Percentiles rank a stretch among this genome's conserved stretches.
These are phyloP conservation scores for Neurospora pannonica DNA, from an alignment of 495 filamentous ascomycete species.

Conservation along the genomic window DNA sequence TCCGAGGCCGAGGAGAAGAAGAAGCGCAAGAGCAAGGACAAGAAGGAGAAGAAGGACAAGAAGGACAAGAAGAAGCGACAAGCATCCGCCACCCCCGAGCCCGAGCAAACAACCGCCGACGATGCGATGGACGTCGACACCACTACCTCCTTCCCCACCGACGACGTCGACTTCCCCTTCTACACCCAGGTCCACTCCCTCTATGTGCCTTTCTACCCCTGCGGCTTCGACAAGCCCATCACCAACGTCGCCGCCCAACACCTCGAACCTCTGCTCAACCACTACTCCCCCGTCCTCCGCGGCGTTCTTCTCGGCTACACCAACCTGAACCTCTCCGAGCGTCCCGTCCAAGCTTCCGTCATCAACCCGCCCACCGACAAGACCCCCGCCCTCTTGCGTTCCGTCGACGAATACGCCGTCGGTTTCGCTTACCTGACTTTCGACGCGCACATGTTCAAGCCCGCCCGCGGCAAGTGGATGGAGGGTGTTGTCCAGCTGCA, in stretches of 20 bases:
- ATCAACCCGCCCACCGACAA: constrained; percentile 26
- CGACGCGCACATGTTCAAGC: constrained; percentile 35
- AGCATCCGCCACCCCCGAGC: constrained; percentile 4
- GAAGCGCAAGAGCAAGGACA: constrained; percentile 18
- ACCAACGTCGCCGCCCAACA: constrained; percentile 36
- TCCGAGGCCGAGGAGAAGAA: constrained; percentile 6
- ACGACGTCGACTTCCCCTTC: constrained; percentile 29
- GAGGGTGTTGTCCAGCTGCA: constrained; percentile 40
- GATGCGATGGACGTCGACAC: constrained; percentile 21
- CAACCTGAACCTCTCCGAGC: constrained; percentile 35
- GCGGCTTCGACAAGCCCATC: constrained; percentile 34
- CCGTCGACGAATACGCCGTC: constrained; percentile 36
- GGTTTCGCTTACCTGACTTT: constrained; percentile 39
- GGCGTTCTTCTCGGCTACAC: constrained; percentile 38
- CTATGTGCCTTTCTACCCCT: constrained; percentile 37
- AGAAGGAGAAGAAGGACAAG: constrained; percentile 10
- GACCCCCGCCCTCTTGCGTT: constrained; percentile 27
- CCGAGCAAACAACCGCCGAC: constrained; percentile 2
- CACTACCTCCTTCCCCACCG: neutral
- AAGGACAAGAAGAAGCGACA: constrained; percentile 8
- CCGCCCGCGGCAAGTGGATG: constrained; percentile 37
- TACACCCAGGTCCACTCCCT: constrained; percentile 39
- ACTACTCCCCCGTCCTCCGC: constrained; percentile 35
- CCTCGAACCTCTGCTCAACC: constrained; percentile 35
- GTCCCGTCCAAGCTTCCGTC: constrained; percentile 25